phyloP scores from a whole-genome alignment of 192 early-diverging fungal species.

The Coemansia sp. region DNA sequence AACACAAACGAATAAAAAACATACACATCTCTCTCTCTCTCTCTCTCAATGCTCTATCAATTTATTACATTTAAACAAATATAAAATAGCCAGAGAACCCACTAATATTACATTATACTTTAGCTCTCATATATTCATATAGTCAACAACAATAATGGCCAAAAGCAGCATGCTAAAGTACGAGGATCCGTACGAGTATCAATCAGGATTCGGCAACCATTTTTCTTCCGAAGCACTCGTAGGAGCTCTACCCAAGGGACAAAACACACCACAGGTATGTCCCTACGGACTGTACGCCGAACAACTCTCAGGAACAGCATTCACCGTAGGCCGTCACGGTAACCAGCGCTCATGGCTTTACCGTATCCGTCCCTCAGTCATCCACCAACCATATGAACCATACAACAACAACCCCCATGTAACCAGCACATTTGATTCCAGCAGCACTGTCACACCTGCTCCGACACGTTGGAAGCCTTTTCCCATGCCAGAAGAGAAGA shows the following conservation, averaged over 20 bases:
- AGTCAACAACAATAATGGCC: no score
- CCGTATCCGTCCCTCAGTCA: conserved; percentile 88
- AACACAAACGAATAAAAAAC: no score
- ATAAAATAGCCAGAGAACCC: no score
- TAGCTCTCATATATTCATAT: no score
- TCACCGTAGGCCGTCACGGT: conserved; percentile 73
- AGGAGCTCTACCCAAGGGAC: conserved; percentile 80
- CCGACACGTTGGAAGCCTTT: conserved; percentile 95
- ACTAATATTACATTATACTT: no score
- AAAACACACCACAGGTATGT: conserved; percentile 89
- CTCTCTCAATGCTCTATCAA: no score
- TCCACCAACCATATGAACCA: conserved; percentile 68
- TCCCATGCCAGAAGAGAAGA: conserved; percentile 44
- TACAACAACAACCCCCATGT: conserved; percentile 37
- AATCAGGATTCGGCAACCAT: conserved; percentile 84
- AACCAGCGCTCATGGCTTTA: conserved; percentile 94
- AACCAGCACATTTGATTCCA: conserved; percentile 57
- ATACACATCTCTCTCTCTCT: no score
- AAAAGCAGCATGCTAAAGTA: not conserved
- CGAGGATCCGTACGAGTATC: conserved; percentile 56
- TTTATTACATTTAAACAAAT: no score
- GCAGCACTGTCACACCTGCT: conserved; percentile 69
- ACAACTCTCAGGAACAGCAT: conserved; percentile 90
- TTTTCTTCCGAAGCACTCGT: conserved; percentile 78
- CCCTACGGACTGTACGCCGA: conserved; percentile 92